Percentiles rank a stretch among this genome's conserved stretches.
Conservation (phyloP, 2,329 filamentous ascomycete genomes). For the Corynespora cassiicola region DNA sequence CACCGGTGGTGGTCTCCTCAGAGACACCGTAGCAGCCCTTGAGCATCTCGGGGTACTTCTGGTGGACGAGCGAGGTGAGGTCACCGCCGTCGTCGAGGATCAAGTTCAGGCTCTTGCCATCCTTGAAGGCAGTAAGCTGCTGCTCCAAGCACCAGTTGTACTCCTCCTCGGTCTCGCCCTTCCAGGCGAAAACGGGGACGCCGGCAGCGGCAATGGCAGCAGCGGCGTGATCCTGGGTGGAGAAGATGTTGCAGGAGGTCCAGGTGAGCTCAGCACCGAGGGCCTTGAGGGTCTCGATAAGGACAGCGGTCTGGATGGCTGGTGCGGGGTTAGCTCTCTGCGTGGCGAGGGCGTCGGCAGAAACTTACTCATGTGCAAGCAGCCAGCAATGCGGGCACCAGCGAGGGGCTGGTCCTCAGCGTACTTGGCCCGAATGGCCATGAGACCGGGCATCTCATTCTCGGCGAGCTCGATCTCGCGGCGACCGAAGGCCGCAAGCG, state of each 20-base stretch:
- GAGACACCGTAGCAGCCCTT: constrained; percentile 98
- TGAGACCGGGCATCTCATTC: constrained; percentile 91
- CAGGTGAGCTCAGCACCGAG: constrained; percentile 99
- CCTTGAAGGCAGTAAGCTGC: constrained; percentile 96
- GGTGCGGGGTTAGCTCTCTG: constrained; percentile 20
- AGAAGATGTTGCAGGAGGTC: constrained; percentile 99
- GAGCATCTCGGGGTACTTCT: constrained; percentile 98
- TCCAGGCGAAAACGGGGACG: constrained; percentile 85
- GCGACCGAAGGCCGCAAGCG: constrained; percentile 96
- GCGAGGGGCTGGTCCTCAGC: constrained; percentile 89
- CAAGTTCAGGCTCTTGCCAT: constrained; percentile 94
- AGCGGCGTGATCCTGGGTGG: constrained; percentile 97
- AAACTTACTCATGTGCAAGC: constrained; percentile 89
- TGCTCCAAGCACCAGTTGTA: constrained; percentile 99
- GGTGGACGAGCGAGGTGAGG: constrained; percentile 93
- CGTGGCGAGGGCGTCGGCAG: neutral
- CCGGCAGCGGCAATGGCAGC: constrained; percentile 94
- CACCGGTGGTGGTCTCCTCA: constrained; percentile 99
- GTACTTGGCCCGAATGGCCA: constrained; percentile 93
- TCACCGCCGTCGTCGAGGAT: constrained; percentile 99
- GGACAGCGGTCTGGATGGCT: constrained; percentile 98
- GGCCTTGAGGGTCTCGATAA: constrained; percentile 94
- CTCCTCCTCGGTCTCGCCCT: constrained; percentile 98
- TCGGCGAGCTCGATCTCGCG: constrained; percentile 99
- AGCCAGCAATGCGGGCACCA: constrained; percentile 95